Conservation (phyloP, 768 basidiomycete species). For the Tulasnella sp. region DNA sequence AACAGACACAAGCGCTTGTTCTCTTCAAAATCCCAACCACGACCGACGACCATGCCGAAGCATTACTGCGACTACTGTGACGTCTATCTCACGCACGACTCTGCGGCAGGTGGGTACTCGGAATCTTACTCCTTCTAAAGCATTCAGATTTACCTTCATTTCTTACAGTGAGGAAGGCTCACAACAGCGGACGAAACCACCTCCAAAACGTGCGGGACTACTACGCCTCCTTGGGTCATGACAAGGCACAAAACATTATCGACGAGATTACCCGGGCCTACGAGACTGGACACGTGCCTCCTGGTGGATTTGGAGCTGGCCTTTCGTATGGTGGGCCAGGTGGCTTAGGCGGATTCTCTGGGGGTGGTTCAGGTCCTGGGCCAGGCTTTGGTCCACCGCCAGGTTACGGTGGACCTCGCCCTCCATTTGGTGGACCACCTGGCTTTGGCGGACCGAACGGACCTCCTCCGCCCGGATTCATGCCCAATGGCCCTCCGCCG, state of each 20-base stretch:
- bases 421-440: slow-evolving; percentile 53
- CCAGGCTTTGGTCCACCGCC: slow-evolving; percentile 46
- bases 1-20: background rate
- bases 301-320: slow-evolving; percentile 81
- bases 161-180: slow-evolving; percentile 87
- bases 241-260: slow-evolving; percentile 97
- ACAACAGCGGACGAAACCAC: slow-evolving; percentile 97
- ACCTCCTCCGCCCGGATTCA: slow-evolving; percentile 34
- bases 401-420: slow-evolving; percentile 46
- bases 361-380: slow-evolving; percentile 37
- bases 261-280: slow-evolving; percentile 96
- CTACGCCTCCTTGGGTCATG: slow-evolving; percentile 78
- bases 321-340: slow-evolving; percentile 54
- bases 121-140: slow-evolving; percentile 33
- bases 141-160: slow-evolving; percentile 28
- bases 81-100: slow-evolving; percentile 92
- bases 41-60: slow-evolving; percentile 53
- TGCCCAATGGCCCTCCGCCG: slow-evolving; percentile 37
- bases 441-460: slow-evolving; percentile 38
- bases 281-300: slow-evolving; percentile 80
- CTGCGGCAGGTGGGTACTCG: slow-evolving; percentile 67
- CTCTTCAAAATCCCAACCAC: slow-evolving; percentile 15
- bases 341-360: slow-evolving; percentile 18
- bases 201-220: slow-evolving; percentile 95
- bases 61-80: slow-evolving; percentile 93